A percentile compares a stretch with the other conserved stretches of the same genome.
Evolutionary conservation across 2,329 filamentous ascomycete genomes (phyloP).

Genomic region (Paecilomyces fulvus): DNA sequence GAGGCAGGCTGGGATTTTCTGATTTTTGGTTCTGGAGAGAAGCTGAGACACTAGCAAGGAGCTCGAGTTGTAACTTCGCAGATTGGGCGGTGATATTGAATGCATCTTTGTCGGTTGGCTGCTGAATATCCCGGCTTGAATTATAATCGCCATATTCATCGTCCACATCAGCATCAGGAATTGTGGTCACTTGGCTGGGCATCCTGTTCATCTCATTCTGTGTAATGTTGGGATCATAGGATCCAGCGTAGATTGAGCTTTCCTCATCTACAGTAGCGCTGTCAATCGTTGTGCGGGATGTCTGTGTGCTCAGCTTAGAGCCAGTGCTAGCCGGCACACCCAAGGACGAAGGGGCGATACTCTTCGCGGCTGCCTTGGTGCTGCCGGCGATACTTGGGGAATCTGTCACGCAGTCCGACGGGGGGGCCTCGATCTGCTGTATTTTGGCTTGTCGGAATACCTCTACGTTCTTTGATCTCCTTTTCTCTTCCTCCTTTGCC

Average conservation of each 20-base stretch:
- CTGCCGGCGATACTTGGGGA: constrained; percentile 17
- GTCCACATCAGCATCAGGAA: constrained; percentile 53
- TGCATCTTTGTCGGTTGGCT: constrained; percentile 75
- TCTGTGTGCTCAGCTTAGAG: constrained; percentile 42
- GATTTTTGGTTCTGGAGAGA: constrained; percentile 65
- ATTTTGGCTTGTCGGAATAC: constrained; percentile 69
- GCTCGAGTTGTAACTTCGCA: constrained; percentile 82
- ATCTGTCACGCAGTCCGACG: constrained; percentile 38
- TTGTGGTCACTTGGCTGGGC: constrained; percentile 41
- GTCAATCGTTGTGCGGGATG: constrained; percentile 40
- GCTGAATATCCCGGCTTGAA: constrained; percentile 65
- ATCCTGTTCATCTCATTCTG: constrained; percentile 42
- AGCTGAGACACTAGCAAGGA: constrained; percentile 76
- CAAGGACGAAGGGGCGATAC: constrained; percentile 27
- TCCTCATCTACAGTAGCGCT: constrained; percentile 47
- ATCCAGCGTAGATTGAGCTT: constrained; percentile 39
- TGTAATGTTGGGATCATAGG: constrained; percentile 49
- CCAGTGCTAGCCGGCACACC: constrained; percentile 29
- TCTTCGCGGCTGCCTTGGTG: constrained; percentile 26
- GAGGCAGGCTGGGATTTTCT: constrained; percentile 59
- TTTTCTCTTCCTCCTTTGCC: constrained; percentile 77
- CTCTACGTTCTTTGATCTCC: constrained; percentile 66
- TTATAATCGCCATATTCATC: constrained; percentile 75
- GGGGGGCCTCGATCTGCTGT: constrained; percentile 54
- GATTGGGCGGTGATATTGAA: constrained; percentile 97